Evolutionary conservation across 345 rosid species (phyloP), one percentile per base, ranked within the genome.

Genomic region (Boechera retrofracta): DNA sequence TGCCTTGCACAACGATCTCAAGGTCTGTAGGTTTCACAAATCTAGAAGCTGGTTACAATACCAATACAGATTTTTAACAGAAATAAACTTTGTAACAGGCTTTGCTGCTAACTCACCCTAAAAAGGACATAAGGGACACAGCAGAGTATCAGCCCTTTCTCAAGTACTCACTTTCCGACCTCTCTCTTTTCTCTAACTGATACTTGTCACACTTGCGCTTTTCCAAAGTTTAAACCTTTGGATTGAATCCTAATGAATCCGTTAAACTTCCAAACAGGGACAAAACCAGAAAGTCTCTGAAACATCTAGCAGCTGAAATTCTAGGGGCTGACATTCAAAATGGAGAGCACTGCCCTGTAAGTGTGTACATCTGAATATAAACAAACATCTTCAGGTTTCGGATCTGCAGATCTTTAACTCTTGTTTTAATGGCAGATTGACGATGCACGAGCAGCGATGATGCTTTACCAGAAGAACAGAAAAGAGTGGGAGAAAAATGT

Each of bases 311-410:
- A 33, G 55, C 89, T 0, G 97, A 95, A 83, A 77, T 90, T 82
- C 88, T 95, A 67, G 92, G 89, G n/a, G 89, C 85, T 42, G 84
- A 88, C 59, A 95, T 95, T 76, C 99, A 95, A 79, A 85, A 82
- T 53, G 98, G 99, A 67, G 98, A 95, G 85, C 99, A 95, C 74
- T 92, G 98, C 67, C 87, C 99, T 53, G 99, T 95, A 82, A 90
- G 89, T 82, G 49, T 76, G 7, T 41, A 44, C 74, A 59, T 53
- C 16, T 41, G 44, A 72, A 48, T 29, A 76, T 1, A 7, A 49
- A 51, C 42, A 39, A 67, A 9, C 51, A 73, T 67, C 10, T 7
- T 35, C 29, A 32, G 44, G 35, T 26, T 66, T 67, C 1, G 2
- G 28, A 35, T 54, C 55, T 41, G 26, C 38, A 12, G 9, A 28